A percentile compares a stretch with the other conserved stretches of the same genome.
These are phyloP conservation scores for Athelia psychrophila DNA, from an alignment of 1,284 basidiomycete genomes.

Conservation along the genomic window DNA sequence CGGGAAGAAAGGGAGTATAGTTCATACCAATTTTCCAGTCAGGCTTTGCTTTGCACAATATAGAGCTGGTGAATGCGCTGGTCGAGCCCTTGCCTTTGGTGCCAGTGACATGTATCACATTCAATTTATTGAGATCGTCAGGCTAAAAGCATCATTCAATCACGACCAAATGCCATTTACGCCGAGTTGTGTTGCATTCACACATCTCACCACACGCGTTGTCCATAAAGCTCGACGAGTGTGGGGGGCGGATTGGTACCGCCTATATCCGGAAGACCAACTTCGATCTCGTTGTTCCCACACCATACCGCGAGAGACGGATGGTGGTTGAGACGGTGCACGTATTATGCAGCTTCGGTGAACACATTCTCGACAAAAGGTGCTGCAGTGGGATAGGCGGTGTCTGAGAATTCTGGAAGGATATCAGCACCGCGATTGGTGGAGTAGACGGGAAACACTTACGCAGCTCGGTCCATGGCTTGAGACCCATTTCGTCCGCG, in stretches of 20 bases:
- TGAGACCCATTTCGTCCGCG: slow-evolving; percentile 43
- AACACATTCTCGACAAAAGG: slow-evolving; percentile 34
- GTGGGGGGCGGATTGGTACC: not conserved
- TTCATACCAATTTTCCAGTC: slow-evolving; percentile 72
- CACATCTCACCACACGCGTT: no score
- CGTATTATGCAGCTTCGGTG: slow-evolving; percentile 38
- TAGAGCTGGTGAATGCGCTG: slow-evolving; percentile 86
- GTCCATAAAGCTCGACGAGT: slow-evolving; percentile 21
- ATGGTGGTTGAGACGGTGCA: slow-evolving; percentile 36
- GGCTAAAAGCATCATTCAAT: slow-evolving; percentile 51
- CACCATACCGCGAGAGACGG: slow-evolving; percentile 44
- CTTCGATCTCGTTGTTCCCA: slow-evolving; percentile 41
- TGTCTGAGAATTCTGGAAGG: slow-evolving; percentile 32
- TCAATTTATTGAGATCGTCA: slow-evolving; percentile 81
- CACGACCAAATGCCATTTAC: no score
- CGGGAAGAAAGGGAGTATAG: slow-evolving; percentile 1
- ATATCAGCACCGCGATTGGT: not conserved
- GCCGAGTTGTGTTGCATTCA: no score
- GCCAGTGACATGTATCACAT: slow-evolving; percentile 96
- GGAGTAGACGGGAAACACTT: not conserved
- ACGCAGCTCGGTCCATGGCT: slow-evolving; percentile 46
- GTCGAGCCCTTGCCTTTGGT: slow-evolving; percentile 99
- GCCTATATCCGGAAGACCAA: not conserved
- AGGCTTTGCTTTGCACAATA: slow-evolving; percentile 62
- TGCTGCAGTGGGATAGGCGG: slow-evolving; percentile 35